phyloP scores from a whole-genome alignment of 2,329 filamentous ascomycete species.

The Rhinocladiella mackenziei region DNA sequence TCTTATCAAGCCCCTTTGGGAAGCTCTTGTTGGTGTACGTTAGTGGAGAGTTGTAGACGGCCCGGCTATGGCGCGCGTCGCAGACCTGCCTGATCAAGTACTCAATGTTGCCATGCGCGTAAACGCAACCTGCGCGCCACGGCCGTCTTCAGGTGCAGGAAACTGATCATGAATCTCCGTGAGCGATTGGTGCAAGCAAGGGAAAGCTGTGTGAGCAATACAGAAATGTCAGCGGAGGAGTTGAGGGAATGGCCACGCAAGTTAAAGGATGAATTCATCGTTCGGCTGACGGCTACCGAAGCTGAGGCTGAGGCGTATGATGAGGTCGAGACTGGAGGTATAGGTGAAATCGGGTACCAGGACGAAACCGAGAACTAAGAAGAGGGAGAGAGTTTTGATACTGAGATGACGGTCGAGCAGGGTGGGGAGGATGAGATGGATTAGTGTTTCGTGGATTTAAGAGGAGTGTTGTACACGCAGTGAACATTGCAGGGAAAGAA shows the following conservation, averaged over 20 bases:
- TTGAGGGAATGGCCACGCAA: slow-evolving; percentile 61
- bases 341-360: not conserved
- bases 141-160: slow-evolving; percentile 61
- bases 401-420: too few species aligned
- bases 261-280: slow-evolving; percentile 70
- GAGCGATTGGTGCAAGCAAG: slow-evolving; percentile 68
- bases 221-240: slow-evolving; percentile 54
- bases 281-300: slow-evolving; percentile 58
- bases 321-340: not conserved
- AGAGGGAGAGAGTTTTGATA: not conserved
- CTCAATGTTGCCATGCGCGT: slow-evolving; percentile 65
- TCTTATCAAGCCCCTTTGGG: slow-evolving; percentile 62
- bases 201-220: slow-evolving; percentile 3
- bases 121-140: slow-evolving; percentile 57
- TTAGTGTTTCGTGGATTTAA: too few species aligned
- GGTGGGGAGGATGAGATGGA: too few species aligned
- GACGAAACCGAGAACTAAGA: not conserved
- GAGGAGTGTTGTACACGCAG: too few species aligned
- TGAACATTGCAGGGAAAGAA: too few species aligned
- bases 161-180: slow-evolving; percentile 67
- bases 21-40: slow-evolving; percentile 63
- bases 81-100: slow-evolving; percentile 66
- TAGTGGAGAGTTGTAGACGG: slow-evolving; percentile 67
- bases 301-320: not conserved
- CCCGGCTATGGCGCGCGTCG: slow-evolving; percentile 69